Conservation (phyloP, 2,329 filamentous ascomycete genomes). For the Elsinoe australis region DNA sequence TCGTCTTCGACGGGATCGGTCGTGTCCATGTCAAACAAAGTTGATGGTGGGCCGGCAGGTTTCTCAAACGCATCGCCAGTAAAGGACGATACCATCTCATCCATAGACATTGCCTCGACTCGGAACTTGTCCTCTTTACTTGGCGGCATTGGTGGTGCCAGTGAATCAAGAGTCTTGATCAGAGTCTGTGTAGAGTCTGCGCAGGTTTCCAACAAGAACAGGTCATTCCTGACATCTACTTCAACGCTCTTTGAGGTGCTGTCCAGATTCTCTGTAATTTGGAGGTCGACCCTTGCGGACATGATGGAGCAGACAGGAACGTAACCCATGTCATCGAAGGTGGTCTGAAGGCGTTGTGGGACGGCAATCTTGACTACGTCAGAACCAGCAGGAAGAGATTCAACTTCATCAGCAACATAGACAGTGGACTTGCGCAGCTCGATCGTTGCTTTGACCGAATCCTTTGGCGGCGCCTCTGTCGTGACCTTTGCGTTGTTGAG, state of each 20-base stretch:
- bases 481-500: slow-evolving; percentile 69
- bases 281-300: slow-evolving; percentile 62
- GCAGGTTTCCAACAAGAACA: slow-evolving; percentile 88
- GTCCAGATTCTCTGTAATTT: slow-evolving; percentile 45
- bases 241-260: slow-evolving; percentile 60
- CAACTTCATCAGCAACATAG: slow-evolving; percentile 61
- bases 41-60: slow-evolving; percentile 54
- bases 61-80: slow-evolving; percentile 72
- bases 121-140: slow-evolving; percentile 78
- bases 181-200: slow-evolving; percentile 95
- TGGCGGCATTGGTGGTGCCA: slow-evolving; percentile 75
- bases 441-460: slow-evolving; percentile 55
- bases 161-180: slow-evolving; percentile 66
- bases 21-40: slow-evolving; percentile 30
- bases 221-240: slow-evolving; percentile 73
- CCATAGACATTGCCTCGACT: slow-evolving; percentile 73
- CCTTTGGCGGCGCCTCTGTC: slow-evolving; percentile 58
- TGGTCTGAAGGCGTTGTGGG: slow-evolving; percentile 31
- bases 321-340: slow-evolving; percentile 59
- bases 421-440: slow-evolving; percentile 74
- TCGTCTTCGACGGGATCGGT: slow-evolving; percentile 22
- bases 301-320: slow-evolving; percentile 84
- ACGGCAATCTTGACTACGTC: slow-evolving; percentile 5
- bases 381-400: not conserved
- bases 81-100: slow-evolving; percentile 85